A percentile compares a stretch with the other conserved stretches of the same genome.
phyloP scores from a whole-genome alignment of 192 early-diverging fungal species.

The Coemansia brasiliensis region DNA sequence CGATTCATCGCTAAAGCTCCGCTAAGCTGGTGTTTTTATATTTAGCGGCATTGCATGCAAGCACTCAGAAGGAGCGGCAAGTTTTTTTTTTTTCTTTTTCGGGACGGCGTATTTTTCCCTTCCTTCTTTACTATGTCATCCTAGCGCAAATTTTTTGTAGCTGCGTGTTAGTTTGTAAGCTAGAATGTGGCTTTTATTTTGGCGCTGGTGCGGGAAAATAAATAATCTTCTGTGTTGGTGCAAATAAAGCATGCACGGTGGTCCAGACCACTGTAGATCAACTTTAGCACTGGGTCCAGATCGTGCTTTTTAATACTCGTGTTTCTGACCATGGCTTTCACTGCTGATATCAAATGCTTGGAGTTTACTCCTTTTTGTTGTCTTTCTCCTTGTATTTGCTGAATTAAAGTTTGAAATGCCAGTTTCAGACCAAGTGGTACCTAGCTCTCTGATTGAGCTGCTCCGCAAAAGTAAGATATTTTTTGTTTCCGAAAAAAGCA shows the following conservation, averaged over 20 bases:
- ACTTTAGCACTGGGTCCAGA: background rate
- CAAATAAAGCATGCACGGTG: background rate
- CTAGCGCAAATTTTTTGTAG: constrained; percentile 7
- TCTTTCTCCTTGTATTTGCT: background rate
- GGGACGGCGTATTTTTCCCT: constrained; percentile 3
- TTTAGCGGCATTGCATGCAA: constrained; percentile 5
- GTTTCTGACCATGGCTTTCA: background rate
- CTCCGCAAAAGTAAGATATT: constrained; percentile 31
- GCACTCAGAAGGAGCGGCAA: constrained; percentile 10
- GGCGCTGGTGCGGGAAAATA: background rate
- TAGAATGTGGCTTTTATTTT: no score
- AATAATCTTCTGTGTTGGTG: background rate
- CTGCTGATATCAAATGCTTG: background rate
- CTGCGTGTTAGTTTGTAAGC: no score
- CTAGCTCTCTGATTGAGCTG: constrained; percentile 37
- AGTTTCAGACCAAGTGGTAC: background rate
- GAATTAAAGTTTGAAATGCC: background rate
- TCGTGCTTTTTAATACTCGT: background rate
- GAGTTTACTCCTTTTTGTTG: background rate
- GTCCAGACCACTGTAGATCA: constrained; percentile 15
- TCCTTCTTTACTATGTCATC: no score
- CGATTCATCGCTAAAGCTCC: no score
- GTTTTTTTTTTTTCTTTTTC: constrained; percentile 5
- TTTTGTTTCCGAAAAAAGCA: background rate
- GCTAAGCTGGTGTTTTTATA: background rate